Percentiles rank a stretch among this genome's conserved stretches.
Evolutionary conservation across 2,329 filamentous ascomycete genomes (phyloP).

Genomic region (Curvularia spicifera): DNA sequence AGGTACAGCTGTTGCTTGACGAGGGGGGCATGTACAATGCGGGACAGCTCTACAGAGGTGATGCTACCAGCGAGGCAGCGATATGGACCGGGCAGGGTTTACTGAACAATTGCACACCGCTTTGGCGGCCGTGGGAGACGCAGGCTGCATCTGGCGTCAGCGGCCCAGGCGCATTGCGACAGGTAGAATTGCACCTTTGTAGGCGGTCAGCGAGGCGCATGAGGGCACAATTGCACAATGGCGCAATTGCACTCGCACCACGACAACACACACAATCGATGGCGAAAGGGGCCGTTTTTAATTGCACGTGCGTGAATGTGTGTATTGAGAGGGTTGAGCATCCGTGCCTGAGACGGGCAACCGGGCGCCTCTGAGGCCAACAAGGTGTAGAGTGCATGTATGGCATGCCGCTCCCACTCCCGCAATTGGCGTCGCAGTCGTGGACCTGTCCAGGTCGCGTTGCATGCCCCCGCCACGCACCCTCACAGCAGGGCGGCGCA

Average conservation of each 20-base stretch:
- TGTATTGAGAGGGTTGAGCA: neutral
- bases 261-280: neutral
- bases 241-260: slow-evolving; percentile 16
- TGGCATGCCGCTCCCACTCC: neutral
- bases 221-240: slow-evolving; percentile 13
- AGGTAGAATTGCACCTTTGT: slow-evolving; percentile 14
- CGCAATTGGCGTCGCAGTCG: neutral
- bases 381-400: neutral
- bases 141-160: neutral
- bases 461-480: slow-evolving; percentile 11
- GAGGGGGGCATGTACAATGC: neutral
- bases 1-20: slow-evolving; percentile 2
- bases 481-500: slow-evolving; percentile 2
- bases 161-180: slow-evolving; percentile 1
- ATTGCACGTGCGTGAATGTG: slow-evolving; percentile 6
- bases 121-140: neutral
- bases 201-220: slow-evolving; percentile 8
- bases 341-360: neutral
- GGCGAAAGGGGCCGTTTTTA: neutral
- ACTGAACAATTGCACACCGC: slow-evolving; percentile 6
- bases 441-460: slow-evolving; percentile 12
- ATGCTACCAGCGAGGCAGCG: neutral
- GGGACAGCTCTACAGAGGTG: neutral
- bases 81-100: neutral
- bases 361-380: neutral